Evolutionary conservation across 2,329 filamentous ascomycete species (phyloP), one percentile per base, ranked within the genome.

Genomic region (Chaetomium sp.): DNA sequence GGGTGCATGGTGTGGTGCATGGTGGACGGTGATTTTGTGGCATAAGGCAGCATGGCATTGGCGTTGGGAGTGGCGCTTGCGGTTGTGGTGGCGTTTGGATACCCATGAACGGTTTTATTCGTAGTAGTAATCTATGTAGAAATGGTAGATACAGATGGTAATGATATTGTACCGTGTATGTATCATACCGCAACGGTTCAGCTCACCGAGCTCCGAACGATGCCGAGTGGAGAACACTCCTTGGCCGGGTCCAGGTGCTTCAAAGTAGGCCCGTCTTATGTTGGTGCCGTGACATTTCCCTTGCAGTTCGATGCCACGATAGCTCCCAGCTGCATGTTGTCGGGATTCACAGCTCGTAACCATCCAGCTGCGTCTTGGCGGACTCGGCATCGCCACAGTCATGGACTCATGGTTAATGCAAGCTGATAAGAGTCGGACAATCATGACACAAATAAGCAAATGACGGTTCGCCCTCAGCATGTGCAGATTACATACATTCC

Each of bases 381-480:
- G 38, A 38, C 59, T 47, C 16, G 49, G 49, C 58, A 60, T 42
- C 49, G 49, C 58, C 58, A 31, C 58, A 29, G 27, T 29, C 27
- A n/a, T n/a, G n/a, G 3, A 25, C 7, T 13, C 27, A 33, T 21
- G 16, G 33, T 29, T 49, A 27, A 31, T 56, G 54, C 10, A 45
- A 35, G 47, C 59, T 25, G 49, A 35, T n/a, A n/a, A 2, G 51
- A 27, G 23, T 8, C 12, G 33, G n/a, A 4, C 23, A 23, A 25
- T 31, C 12, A n/a, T 60, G 29, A 3, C 47, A 45, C 19, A n/a
- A 45, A 21, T 21, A 5, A 12, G 23, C 35, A n/a, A 19, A 42
- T 42, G 38, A 16, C 38, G 38, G 38, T 42, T 42, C 7, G 35
- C 16, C 5, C 1, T 42, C 4, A 16, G 19, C 38, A 42, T 38